A percentile compares a stretch with the other conserved stretches of the same genome.
Conservation (phyloP, 1,284 basidiomycete genomes). For the Ceratorhiza oryzae-sativae region DNA sequence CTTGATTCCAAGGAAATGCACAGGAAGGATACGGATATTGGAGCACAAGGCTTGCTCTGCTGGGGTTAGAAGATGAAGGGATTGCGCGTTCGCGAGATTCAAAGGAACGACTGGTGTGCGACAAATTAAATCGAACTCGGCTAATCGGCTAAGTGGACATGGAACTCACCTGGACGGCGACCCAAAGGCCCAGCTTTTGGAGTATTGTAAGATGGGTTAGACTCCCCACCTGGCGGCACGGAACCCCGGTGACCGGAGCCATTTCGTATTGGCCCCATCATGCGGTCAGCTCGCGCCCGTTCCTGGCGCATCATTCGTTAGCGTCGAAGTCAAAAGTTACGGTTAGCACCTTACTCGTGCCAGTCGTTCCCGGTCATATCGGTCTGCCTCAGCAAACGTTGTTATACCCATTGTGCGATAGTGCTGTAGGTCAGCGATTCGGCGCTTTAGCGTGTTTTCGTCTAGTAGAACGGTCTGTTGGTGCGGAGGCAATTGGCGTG, state of each 20-base stretch:
- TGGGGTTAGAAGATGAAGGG: constrained; percentile 83
- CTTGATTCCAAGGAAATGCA: constrained; percentile 91
- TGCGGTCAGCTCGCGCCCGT: constrained; percentile 25
- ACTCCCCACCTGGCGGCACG: constrained; percentile 27
- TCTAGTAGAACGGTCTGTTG: constrained; percentile 57
- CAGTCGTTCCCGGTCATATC: constrained; percentile 77
- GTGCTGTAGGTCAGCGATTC: constrained; percentile 87
- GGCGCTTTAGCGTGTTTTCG: constrained; percentile 82
- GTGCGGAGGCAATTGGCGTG: not conserved
- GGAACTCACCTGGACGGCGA: constrained; percentile 26
- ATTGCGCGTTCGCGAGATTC: constrained; percentile 86
- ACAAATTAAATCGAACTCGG: not conserved
- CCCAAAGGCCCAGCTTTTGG: constrained; percentile 3
- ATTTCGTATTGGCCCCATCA: constrained; percentile 11
- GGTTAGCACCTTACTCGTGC: constrained; percentile 73
- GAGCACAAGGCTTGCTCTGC: constrained; percentile 91
- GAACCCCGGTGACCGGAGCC: constrained; percentile 26
- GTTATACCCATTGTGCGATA: constrained; percentile 85
- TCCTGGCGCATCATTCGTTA: constrained; percentile 8
- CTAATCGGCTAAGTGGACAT: not conserved
- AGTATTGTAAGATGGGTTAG: constrained; percentile 2
- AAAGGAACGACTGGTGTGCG: constrained; percentile 59
- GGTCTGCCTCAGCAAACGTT: constrained; percentile 85
- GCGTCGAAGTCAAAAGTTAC: too few relatives aligned
- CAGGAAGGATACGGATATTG: constrained; percentile 84